phyloP scores from a whole-genome alignment of 2,329 filamentous ascomycete species.

The Verticillium dahliae region DNA sequence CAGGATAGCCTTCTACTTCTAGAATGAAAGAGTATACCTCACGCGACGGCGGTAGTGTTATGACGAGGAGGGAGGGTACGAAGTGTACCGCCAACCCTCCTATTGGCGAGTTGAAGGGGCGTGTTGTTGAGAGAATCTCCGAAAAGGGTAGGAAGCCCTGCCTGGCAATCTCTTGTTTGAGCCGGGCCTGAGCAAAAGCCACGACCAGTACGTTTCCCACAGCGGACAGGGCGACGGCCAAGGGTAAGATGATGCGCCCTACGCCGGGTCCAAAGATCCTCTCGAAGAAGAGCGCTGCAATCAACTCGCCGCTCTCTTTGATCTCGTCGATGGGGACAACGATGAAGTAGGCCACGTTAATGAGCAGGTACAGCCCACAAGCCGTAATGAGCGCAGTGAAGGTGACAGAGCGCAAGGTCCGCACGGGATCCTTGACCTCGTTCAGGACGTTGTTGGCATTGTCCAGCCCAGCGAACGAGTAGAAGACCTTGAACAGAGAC shows the following conservation, averaged over 20 bases:
- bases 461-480: constrained; percentile 60
- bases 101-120: constrained; percentile 60
- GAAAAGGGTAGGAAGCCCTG: constrained; percentile 65
- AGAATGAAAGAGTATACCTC: constrained; percentile 68
- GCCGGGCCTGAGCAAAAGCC: constrained; percentile 59
- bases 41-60: constrained; percentile 55
- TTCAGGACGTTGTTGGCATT: constrained; percentile 67
- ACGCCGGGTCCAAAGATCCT: constrained; percentile 52
- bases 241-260: constrained; percentile 51
- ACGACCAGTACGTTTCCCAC: constrained; percentile 69
- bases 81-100: constrained; percentile 64
- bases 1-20: constrained; percentile 64
- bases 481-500: constrained; percentile 61
- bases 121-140: constrained; percentile 52
- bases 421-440: constrained; percentile 62
- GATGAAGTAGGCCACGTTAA: constrained; percentile 56
- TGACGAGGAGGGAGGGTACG: constrained; percentile 61
- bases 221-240: constrained; percentile 61
- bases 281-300: constrained; percentile 63
- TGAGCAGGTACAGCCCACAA: constrained; percentile 58
- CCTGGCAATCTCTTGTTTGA: constrained; percentile 67
- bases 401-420: constrained; percentile 57
- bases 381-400: constrained; percentile 54
- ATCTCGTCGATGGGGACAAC: constrained; percentile 64
- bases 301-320: constrained; percentile 57